Evolutionary conservation across 2,329 filamentous ascomycete genomes (phyloP).

Genomic region (Neodidymelliopsis sp.): DNA sequence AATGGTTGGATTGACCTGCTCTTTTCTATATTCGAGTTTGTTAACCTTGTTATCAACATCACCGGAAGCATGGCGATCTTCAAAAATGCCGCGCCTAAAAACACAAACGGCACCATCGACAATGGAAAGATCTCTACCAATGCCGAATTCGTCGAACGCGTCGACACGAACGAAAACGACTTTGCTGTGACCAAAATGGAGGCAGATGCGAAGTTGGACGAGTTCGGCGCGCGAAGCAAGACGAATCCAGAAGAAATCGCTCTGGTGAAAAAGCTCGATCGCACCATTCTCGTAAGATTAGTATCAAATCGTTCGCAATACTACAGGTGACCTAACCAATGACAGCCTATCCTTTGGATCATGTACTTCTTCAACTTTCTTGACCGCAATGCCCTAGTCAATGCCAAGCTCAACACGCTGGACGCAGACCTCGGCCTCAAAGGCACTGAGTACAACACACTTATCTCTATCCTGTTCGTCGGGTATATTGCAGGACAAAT

Average conservation of each 20-base stretch:
- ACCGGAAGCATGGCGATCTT: not conserved
- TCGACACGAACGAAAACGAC: constrained; percentile 13
- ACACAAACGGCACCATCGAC: not conserved
- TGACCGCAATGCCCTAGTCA: constrained; percentile 71
- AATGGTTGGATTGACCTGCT: not conserved
- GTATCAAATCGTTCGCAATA: too few species aligned
- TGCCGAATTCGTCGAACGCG: constrained; percentile 9
- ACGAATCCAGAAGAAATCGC: constrained; percentile 42
- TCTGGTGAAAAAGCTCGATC: constrained; percentile 44
- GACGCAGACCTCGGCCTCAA: constrained; percentile 58
- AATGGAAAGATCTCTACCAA: constrained; percentile 4
- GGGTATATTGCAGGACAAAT: constrained; percentile 49
- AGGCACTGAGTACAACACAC: constrained; percentile 26
- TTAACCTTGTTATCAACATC: not conserved
- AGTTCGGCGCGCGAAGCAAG: constrained; percentile 41
- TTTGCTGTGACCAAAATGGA: constrained; percentile 20
- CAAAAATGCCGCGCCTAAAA: not conserved
- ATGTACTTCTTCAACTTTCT: constrained; percentile 54
- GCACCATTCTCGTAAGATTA: constrained; percentile 36
- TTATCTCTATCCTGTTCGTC: constrained; percentile 56
- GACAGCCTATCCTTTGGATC: constrained; percentile 49
- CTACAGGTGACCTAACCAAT: not conserved
- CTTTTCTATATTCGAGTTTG: not conserved
- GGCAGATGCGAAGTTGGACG: constrained; percentile 31
- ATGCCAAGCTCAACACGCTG: constrained; percentile 68